Conservation (phyloP, 495 filamentous ascomycete species). For the Oidiodendron maius region DNA sequence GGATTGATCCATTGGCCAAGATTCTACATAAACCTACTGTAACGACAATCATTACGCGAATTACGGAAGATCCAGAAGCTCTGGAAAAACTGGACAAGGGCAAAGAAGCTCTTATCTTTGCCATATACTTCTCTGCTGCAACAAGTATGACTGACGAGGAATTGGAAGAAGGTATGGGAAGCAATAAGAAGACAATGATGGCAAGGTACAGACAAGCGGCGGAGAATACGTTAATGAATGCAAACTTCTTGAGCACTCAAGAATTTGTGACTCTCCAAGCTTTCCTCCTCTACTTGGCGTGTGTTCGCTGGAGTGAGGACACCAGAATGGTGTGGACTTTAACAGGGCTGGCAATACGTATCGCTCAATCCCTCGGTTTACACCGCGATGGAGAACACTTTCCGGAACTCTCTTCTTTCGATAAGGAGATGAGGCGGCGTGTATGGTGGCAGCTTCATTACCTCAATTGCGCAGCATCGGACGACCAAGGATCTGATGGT, state of each 20-base stretch:
- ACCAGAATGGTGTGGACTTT: background rate
- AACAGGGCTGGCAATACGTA: background rate
- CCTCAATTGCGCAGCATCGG: background rate
- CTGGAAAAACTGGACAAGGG: background rate
- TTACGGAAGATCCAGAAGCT: too few relatives aligned
- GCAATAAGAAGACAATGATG: background rate
- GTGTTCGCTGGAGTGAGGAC: background rate
- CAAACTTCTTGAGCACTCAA: background rate
- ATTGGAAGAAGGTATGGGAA: background rate
- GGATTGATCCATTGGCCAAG: background rate
- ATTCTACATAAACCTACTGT: background rate
- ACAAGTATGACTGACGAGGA: background rate
- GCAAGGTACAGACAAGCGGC: background rate
- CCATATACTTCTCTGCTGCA: background rate
- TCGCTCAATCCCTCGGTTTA: background rate
- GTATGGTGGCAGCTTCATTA: background rate
- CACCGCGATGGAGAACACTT: background rate
- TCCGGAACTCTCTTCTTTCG: background rate
- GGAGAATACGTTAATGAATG: background rate
- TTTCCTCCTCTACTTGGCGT: background rate
- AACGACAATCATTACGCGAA: background rate
- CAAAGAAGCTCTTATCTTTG: background rate
- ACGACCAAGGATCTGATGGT: background rate
- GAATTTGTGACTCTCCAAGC: background rate
- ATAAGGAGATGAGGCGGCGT: background rate